Conservation (phyloP, 2,329 filamentous ascomycete species). For the Sarocladium kiliense region DNA sequence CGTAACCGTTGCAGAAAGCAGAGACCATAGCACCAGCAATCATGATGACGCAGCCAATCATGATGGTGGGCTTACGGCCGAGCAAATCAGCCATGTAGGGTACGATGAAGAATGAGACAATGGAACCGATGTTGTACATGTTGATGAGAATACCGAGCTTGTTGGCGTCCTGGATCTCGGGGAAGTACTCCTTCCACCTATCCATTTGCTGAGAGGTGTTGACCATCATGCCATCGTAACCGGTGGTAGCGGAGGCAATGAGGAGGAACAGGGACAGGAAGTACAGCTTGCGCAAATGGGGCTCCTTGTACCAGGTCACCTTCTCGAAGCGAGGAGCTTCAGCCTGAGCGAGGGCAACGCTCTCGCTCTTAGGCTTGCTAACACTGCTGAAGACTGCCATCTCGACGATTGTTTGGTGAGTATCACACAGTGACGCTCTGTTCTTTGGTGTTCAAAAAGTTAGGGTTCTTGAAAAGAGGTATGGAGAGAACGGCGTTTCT, state of each 20-base stretch:
- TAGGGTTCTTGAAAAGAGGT: neutral
- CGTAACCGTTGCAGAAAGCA: conserved; percentile 37
- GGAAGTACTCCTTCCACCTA: conserved; percentile 47
- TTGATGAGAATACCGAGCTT: conserved; percentile 44
- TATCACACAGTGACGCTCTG: conserved; percentile 5
- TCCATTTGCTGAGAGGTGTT: conserved; percentile 56
- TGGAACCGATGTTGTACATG: conserved; percentile 48
- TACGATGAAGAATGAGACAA: conserved; percentile 40
- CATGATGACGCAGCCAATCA: conserved; percentile 40
- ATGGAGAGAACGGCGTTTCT: too few relatives aligned
- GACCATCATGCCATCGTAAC: conserved; percentile 57
- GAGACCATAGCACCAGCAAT: conserved; percentile 36
- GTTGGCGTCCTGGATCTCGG: conserved; percentile 29
- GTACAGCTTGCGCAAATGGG: conserved; percentile 52
- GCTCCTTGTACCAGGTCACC: conserved; percentile 52
- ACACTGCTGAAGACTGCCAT: conserved; percentile 14
- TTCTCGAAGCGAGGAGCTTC: conserved; percentile 47
- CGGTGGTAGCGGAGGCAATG: conserved; percentile 56
- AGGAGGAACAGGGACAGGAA: conserved; percentile 47
- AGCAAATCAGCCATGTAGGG: conserved; percentile 39
- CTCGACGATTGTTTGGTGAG: neutral
- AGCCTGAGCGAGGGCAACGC: conserved; percentile 33
- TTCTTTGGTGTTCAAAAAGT: neutral
- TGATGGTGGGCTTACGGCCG: conserved; percentile 39
- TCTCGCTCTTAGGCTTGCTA: conserved; percentile 18